Evolutionary conservation across 2,329 filamentous ascomycete genomes (phyloP), one percentile per base, ranked within the genome.

Genomic region (Rutstroemia sp.): DNA sequence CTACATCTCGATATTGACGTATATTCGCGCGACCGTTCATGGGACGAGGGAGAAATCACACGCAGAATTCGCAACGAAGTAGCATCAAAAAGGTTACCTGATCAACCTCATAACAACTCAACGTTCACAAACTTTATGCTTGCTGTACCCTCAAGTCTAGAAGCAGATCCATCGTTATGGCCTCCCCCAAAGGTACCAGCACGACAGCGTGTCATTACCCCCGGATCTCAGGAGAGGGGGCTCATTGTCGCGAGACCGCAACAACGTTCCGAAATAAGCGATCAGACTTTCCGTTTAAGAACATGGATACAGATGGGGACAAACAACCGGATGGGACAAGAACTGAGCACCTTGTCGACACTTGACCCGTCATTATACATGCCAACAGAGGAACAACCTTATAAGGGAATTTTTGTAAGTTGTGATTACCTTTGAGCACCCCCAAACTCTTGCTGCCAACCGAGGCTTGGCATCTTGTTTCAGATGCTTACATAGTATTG

Each of bases 341-440:
- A 79, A 56, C 64, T 83, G 42, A 71, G 83, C 64, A 90, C 87
- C 0, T 86, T 80, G 60, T 75, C 82, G 7, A 95, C 91, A 0
- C 75, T 97, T 1, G 83, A 90, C 45, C 81, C 84, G 3, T 74
- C 74, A 2, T 72, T 87, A n/a, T 96, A 95, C 69, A 94, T 84
- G 0, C 90, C 92, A 0, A 95, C 91, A 0, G 70, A 74, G 9
- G 78, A 85, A 54, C 92, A 91, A 68, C 92, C 91, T 0, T 96
- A 86, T 76, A 84, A 90, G 61, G 92, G 92, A 0, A 90, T 99
- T 30, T 97, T 90, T 88, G 87, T 91, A 16, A 57, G 51, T 54
- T 23, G 42, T 3, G 6, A 19, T 44, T 41, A 21, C 14, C n/a
- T 10, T 42, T 21, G 27, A 18, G 5, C 18, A 8, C 27, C 8